A percentile compares a stretch with the other conserved stretches of the same genome.
phyloP scores from a whole-genome alignment of 106 monocot genomes.

The Dioscorea zingiberensis region DNA sequence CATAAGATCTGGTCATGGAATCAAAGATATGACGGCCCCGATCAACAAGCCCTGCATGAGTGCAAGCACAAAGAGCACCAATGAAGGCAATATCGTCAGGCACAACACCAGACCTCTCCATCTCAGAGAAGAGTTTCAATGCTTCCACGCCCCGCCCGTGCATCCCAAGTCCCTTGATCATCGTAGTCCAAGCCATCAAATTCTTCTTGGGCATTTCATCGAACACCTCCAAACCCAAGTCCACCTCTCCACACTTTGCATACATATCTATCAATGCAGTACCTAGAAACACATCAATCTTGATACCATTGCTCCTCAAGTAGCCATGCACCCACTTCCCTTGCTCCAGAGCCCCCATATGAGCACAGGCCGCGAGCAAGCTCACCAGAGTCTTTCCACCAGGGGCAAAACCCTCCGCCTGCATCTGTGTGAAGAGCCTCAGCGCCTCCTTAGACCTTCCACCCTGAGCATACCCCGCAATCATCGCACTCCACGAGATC shows the following conservation, averaged over 20 bases:
- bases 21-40: conserved; percentile 27
- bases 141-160: conserved; percentile 44
- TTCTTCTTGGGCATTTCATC: conserved; percentile 37
- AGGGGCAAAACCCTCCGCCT: conserved; percentile 24
- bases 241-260: conserved; percentile 48
- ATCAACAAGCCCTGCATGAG: conserved; percentile 47
- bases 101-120: conserved; percentile 39
- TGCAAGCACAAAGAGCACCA: conserved; percentile 53
- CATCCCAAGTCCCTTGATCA: conserved; percentile 48
- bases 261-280: conserved; percentile 68
- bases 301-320: conserved; percentile 12
- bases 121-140: conserved; percentile 38
- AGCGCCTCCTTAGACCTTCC: conserved; percentile 32
- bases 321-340: conserved; percentile 61
- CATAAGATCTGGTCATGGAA: conserved; percentile 31
- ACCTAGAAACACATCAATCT: conserved; percentile 28
- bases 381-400: conserved; percentile 31
- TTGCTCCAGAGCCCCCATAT: conserved; percentile 40
- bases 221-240: conserved; percentile 44
- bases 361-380: conserved; percentile 48
- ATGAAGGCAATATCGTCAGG: conserved; percentile 53
- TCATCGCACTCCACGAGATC: conserved; percentile 44
- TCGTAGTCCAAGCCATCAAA: conserved; percentile 42
- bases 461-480: conserved; percentile 30
- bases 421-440: conserved; percentile 34